Evolutionary conservation across 148 eudicot genomes (phyloP).

Genomic region (Rhododendron ferrugineum): DNA sequence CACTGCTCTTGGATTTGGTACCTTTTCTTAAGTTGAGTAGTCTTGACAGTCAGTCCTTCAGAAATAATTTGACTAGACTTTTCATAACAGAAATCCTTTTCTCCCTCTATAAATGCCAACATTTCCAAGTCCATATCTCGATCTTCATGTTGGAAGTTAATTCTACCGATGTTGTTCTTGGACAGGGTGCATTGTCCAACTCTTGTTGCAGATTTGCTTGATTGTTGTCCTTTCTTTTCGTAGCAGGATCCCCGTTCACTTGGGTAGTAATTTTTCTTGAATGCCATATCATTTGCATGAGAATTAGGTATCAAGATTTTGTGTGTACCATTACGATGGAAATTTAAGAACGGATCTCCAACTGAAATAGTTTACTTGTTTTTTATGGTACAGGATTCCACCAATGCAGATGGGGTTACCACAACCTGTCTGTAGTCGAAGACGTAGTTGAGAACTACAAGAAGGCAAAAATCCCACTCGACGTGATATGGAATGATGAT

Average conservation of each 20-base stretch:
- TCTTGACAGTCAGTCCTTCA: neutral
- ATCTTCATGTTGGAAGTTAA: neutral
- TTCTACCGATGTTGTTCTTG: neutral
- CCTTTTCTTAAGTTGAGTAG: neutral
- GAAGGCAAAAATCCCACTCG: slow-evolving; percentile 86
- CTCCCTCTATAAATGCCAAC: neutral
- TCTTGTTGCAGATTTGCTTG: neutral
- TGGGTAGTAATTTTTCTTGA: neutral
- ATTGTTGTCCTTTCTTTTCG: neutral
- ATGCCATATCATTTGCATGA: neutral
- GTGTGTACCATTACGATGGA: neutral
- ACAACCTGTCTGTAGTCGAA: slow-evolving; percentile 73
- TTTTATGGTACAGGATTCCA: slow-evolving; percentile 66
- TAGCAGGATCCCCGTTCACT: neutral
- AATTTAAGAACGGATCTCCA: neutral
- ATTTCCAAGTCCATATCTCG: neutral
- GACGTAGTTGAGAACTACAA: slow-evolving; percentile 77
- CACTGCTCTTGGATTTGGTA: neutral
- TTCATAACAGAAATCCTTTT: neutral
- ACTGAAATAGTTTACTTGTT: slow-evolving; percentile 4
- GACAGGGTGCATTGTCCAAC: neutral
- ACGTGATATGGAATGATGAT: slow-evolving; percentile 97
- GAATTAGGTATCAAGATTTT: neutral
- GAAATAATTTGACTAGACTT: neutral
- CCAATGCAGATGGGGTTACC: slow-evolving; percentile 99